Evolutionary conservation across 108 stramenopile genomes (phyloP).

Genomic region (Cyclotella atomus): DNA sequence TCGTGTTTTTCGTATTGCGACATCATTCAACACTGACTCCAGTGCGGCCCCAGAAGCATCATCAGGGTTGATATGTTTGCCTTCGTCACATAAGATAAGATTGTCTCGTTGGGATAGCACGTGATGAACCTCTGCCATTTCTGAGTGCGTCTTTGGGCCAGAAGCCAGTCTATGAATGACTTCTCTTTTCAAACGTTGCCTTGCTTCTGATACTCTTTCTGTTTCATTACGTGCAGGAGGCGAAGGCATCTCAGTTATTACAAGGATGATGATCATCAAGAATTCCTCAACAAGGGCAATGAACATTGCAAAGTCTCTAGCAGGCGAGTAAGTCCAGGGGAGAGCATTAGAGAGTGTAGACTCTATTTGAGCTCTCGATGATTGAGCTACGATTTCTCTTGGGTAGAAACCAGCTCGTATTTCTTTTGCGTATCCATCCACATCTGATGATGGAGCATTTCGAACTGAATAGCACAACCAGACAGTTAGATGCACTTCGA

Average conservation of each 20-base stretch:
- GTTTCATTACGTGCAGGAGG: constrained; percentile 48
- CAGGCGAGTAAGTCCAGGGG: constrained; percentile 71
- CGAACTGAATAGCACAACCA: constrained; percentile 29
- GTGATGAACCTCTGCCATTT: constrained; percentile 79
- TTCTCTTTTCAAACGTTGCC: constrained; percentile 72
- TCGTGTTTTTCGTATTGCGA: constrained; percentile 66
- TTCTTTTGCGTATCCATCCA: constrained; percentile 64
- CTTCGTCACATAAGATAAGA: constrained; percentile 32
- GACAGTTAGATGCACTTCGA: not conserved
- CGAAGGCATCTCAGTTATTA: constrained; percentile 77
- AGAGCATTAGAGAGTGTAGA: constrained; percentile 20
- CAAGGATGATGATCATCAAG: constrained; percentile 69
- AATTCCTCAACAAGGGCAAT: constrained; percentile 74
- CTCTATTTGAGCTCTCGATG: constrained; percentile 6
- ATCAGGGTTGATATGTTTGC: constrained; percentile 71
- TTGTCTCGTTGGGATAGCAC: constrained; percentile 45
- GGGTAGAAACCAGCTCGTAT: constrained; percentile 59
- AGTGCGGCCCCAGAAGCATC: constrained; percentile 86
- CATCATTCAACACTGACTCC: constrained; percentile 69
- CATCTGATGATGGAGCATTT: constrained; percentile 59
- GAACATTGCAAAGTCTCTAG: constrained; percentile 51
- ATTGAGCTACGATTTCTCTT: too few relatives aligned
- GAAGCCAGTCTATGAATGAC: constrained; percentile 79
- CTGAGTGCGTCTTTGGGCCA: constrained; percentile 82
- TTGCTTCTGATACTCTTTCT: constrained; percentile 70